Evolutionary conservation across 305 asterid genomes (phyloP), one percentile per base, ranked within the genome.

Genomic region (Solanum hybrid): DNA sequence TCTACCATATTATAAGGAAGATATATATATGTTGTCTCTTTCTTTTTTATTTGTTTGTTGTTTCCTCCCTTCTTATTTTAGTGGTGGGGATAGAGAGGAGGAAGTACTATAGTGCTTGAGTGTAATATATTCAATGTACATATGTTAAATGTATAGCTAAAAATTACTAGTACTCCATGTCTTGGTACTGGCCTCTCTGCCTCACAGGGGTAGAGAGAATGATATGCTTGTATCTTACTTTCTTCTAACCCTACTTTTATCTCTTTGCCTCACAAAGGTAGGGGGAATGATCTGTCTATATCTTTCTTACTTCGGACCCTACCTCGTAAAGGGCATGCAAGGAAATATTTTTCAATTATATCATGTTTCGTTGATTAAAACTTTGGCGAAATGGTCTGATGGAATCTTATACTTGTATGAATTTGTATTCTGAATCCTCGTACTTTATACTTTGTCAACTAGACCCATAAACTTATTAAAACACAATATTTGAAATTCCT

Each of bases 31-130:
- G 39, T 12, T 24, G 29, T 29, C 39, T 46, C n/a, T 28, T 82
- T 82, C 87, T 82, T 82, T 67, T 83, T 83, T 83, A 9, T 83
- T 83, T 83, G 87, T 83, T 83, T 83, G 87, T 46, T 82, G 71
- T 82, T 40, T 82, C 87, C 71, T 42, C 13, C 71, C 64, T 40
- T 34, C 85, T 79, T 79, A 36, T 42, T 79, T 79, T 79, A 36
- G 34, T 83, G 29, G 37, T 83, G 73, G 1, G 71, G 18, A 20
- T 10, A 77, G 1, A 35, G 87, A 82, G 12, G 37, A 14, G 20
- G 22, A 40, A 46, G 61, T 13, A 82, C 24, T 40, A 46, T 29
- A 18, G 29, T 83, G 74, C 40, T 83, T 3, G 40, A 83, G 74
- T 29, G 74, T 20, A 46, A 46, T 46, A 51, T 83, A 36, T 46